Percentiles rank a stretch among this genome's conserved stretches.
Evolutionary conservation across 176 grass and related monocot species (phyloP).

Genomic region (Elymus sibiricus): DNA sequence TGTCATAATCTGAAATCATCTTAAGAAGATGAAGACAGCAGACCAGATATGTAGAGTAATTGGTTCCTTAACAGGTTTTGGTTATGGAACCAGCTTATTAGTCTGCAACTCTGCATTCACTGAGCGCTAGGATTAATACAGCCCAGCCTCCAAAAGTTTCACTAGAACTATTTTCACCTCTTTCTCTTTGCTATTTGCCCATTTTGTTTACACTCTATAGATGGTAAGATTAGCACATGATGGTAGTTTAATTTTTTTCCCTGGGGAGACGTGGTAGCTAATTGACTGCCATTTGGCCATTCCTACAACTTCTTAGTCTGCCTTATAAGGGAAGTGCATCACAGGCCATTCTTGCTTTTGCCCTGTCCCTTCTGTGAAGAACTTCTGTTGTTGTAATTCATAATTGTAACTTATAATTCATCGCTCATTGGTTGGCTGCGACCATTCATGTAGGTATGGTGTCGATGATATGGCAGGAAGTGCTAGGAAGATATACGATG

Average conservation of each 20-base stretch:
- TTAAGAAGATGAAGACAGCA: not conserved
- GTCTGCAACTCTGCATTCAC: not conserved
- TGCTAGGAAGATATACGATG: slow-evolving; percentile 80
- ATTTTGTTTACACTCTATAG: not conserved
- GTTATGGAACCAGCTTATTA: not conserved
- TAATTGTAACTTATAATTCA: not conserved
- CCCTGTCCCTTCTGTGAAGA: not conserved
- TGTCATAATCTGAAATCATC: slow-evolving; percentile 1
- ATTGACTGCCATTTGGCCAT: not conserved
- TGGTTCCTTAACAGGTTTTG: not conserved
- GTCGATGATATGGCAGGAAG: slow-evolving; percentile 85
- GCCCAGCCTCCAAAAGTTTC: not conserved
- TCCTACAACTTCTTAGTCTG: not conserved
- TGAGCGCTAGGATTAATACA: not conserved
- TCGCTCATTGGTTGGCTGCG: not conserved
- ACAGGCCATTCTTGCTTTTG: not conserved
- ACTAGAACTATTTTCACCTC: not conserved
- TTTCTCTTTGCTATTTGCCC: not conserved
- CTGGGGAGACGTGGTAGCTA: not conserved
- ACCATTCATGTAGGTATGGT: slow-evolving; percentile 56
- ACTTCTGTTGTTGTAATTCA: not conserved
- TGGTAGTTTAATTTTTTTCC: not conserved
- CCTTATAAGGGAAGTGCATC: not conserved
- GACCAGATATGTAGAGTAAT: not conserved
- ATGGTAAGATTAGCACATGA: not conserved